These are phyloP conservation scores for Leccinum arenicola DNA, from an alignment of 768 basidiomycete genomes.

Conservation along the genomic window DNA sequence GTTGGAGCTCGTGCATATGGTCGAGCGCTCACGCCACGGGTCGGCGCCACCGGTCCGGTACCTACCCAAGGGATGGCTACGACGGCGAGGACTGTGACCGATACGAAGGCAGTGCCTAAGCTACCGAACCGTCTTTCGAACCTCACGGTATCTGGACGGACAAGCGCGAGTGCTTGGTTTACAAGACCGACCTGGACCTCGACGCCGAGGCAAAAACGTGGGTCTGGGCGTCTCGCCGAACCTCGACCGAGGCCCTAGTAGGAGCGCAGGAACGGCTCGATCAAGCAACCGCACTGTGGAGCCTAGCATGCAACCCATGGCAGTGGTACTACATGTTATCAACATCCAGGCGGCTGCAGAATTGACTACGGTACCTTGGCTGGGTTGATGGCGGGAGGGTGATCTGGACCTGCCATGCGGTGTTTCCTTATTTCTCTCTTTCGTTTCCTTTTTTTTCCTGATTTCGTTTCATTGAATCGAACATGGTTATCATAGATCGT, in stretches of 20 bases:
- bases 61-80: not conserved
- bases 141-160: not conserved
- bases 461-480: not conserved
- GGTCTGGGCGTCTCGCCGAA: slow-evolving; percentile 8
- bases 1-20: not conserved
- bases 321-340: not conserved
- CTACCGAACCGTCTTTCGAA: not conserved
- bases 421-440: not conserved
- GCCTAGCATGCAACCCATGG: not conserved
- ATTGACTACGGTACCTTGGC: not conserved
- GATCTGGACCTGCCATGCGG: slow-evolving; percentile 4
- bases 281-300: not conserved
- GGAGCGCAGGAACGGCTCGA: slow-evolving; percentile 1
- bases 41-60: slow-evolving; percentile 14
- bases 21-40: slow-evolving; percentile 9
- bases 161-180: not conserved
- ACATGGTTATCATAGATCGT: not conserved
- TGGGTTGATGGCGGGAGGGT: not conserved
- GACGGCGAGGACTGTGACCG: not conserved
- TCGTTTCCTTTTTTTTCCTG: not conserved
- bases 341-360: not conserved
- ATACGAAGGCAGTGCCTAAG: not conserved
- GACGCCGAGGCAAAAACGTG: not conserved
- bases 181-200: slow-evolving; percentile 1
- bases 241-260: slow-evolving; percentile 3